Percentiles rank a stretch among this genome's conserved stretches.
Evolutionary conservation across 352 stramenopile species (phyloP).

Genomic region (Plasmopara viticola): DNA sequence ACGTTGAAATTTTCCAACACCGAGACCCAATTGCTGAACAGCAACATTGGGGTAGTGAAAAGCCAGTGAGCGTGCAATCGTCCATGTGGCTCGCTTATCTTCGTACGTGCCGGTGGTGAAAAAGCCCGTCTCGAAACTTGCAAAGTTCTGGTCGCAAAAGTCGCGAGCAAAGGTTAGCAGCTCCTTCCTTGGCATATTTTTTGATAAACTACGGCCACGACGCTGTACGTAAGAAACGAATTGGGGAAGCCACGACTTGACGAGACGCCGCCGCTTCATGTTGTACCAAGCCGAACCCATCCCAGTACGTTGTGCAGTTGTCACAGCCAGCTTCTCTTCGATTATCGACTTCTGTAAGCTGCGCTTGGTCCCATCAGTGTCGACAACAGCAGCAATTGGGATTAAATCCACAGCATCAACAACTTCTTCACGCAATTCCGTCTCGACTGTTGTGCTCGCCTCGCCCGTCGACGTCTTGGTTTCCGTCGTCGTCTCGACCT

Average conservation of each 20-base stretch:
- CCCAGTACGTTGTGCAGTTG: conserved; percentile 8
- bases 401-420: conserved; percentile 5
- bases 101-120: conserved; percentile 29
- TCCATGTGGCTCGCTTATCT: conserved; percentile 29
- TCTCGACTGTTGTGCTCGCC: conserved; percentile 15
- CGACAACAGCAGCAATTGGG: conserved; percentile 9
- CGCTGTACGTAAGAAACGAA: conserved; percentile 30
- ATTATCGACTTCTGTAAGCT: neutral
- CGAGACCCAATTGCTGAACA: conserved; percentile 27
- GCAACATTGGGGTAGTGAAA: conserved; percentile 31
- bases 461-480: conserved; percentile 9
- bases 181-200: conserved; percentile 24
- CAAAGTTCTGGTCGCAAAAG: conserved; percentile 29
- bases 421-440: neutral
- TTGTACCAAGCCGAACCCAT: conserved; percentile 23
- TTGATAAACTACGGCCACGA: conserved; percentile 21
- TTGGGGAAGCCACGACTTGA: conserved; percentile 26
- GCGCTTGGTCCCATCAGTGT: conserved; percentile 9
- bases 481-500: conserved; percentile 17
- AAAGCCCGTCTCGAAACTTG: conserved; percentile 26
- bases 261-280: conserved; percentile 22
- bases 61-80: conserved; percentile 21
- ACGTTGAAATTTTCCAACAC: conserved; percentile 24
- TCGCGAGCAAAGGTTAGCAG: conserved; percentile 28
- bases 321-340: conserved; percentile 10